Evolutionary conservation across 192 early-diverging fungal species (phyloP).

Genomic region (Coemansia furcata): DNA sequence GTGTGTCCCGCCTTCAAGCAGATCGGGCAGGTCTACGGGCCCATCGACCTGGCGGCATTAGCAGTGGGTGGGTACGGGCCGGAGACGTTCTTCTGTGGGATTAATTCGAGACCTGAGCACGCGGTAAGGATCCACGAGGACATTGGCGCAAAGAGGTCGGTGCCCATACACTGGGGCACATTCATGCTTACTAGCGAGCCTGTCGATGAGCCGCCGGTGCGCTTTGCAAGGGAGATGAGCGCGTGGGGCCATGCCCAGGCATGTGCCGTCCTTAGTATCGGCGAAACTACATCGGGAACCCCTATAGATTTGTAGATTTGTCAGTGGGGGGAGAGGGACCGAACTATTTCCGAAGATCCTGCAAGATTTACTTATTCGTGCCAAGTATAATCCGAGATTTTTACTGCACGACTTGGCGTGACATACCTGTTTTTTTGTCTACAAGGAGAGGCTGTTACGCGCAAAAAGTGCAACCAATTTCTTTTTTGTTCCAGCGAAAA

Average conservation of each 20-base stretch:
- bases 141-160: constrained; percentile 58
- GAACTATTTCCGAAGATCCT: background rate
- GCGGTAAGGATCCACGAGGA: constrained; percentile 78
- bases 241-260: constrained; percentile 53
- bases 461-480: background rate
- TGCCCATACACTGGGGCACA: constrained; percentile 90
- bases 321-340: background rate
- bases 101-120: constrained; percentile 78
- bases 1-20: constrained; percentile 82
- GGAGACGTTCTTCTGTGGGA: constrained; percentile 61
- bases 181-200: constrained; percentile 74
- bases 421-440: background rate
- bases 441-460: background rate
- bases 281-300: constrained; percentile 23
- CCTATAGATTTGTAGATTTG: background rate
- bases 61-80: constrained; percentile 86
- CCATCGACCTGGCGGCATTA: constrained; percentile 71
- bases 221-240: constrained; percentile 57
- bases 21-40: constrained; percentile 72
- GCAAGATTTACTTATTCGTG: too few species aligned
- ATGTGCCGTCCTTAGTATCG: constrained; percentile 55
- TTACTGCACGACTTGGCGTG: background rate
- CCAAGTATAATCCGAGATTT: too few species aligned
- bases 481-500: background rate
- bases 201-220: constrained; percentile 65